Evolutionary conservation across 164 flowering plant species (phyloP).

Genomic region (Umbilicus rupestris): DNA sequence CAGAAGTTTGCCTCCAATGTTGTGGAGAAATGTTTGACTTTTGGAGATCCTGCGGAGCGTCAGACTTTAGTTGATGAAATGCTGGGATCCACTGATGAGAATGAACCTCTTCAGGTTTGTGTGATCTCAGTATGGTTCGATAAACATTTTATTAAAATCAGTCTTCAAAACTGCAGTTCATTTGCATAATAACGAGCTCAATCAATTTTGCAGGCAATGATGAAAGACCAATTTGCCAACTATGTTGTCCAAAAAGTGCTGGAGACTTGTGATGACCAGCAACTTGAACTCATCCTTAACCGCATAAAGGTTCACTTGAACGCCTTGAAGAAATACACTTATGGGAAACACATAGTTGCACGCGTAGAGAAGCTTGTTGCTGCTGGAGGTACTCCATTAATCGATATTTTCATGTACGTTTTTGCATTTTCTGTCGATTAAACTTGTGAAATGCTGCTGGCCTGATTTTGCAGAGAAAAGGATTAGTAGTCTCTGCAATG

Average conservation of each 20-base stretch:
- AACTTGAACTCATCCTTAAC: conserved; percentile 69
- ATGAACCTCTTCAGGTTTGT: conserved; percentile 88
- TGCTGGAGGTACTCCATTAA: conserved; percentile 56
- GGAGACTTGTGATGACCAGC: conserved; percentile 92
- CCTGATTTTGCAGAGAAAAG: conserved; percentile 57
- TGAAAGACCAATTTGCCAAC: conserved; percentile 94
- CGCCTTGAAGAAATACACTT: conserved; percentile 85
- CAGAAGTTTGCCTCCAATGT: conserved; percentile 91
- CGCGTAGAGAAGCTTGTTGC: conserved; percentile 97
- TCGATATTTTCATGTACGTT: background rate
- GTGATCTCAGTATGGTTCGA: background rate
- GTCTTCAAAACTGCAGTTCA: background rate
- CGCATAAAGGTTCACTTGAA: conserved; percentile 86
- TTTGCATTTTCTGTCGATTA: background rate
- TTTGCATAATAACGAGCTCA: conserved; percentile 1
- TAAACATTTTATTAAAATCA: too few species aligned
- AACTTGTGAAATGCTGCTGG: background rate
- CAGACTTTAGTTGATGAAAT: conserved; percentile 66
- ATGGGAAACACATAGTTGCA: conserved; percentile 93
- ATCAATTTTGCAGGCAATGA: conserved; percentile 53
- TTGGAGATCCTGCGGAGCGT: conserved; percentile 61
- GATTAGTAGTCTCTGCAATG: conserved; percentile 44
- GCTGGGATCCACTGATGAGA: conserved; percentile 80
- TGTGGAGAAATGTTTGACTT: conserved; percentile 71
- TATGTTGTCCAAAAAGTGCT: conserved; percentile 93